Evolutionary conservation across 2,329 filamentous ascomycete species (phyloP), one percentile per base, ranked within the genome.

Genomic region (Hymenoscyphus salicellus): DNA sequence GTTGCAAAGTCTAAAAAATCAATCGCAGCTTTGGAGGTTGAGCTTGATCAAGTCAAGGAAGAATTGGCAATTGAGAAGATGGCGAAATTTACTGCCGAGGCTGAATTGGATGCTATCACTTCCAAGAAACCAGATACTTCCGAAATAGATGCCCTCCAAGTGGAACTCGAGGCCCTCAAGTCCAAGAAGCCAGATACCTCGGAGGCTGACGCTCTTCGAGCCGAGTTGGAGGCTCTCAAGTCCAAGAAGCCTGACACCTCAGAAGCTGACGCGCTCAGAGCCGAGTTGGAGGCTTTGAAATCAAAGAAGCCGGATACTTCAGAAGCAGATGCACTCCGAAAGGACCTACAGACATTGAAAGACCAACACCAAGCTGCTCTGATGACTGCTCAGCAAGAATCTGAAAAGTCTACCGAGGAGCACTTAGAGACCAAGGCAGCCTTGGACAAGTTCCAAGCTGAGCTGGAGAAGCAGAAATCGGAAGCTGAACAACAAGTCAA

Each of bases 41-140:
- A 76, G 36, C 46, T 75, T 17, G 72, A 75, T 26, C 61, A 58
- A 14, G 58, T 75, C 17, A 72, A 69, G 62, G 63, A 73, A 64
- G 69, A 71, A n/a, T 64, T 76, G 2, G 74, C 77, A 32, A 74
- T 71, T 73, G 80, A 84, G 67, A 77, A 77, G 70, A 76, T 76
- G n/a, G 73, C 84, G 3, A 79, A 82, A 68, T 80, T 71, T 43
- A 63, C 68, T 52, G 74, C 74, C n/a, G 68, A 75, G 74, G 85
- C 86, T 23, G 85, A 87, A 60, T 79, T 89, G 17, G 86, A 89
- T 66, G 84, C 84, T 7, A 76, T 79, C 55, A 83, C 80, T 77
- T 86, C 79, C 71, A 80, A 79, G 70, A 86, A 82, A 74, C 78
- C 82, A 11, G 85, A 88, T 72, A 85, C 81, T 1, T 78, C 80